Base-by-base conservation (phyloP, 176 grass and related monocot genomes). In the Phoenix dactylifera region DNA sequence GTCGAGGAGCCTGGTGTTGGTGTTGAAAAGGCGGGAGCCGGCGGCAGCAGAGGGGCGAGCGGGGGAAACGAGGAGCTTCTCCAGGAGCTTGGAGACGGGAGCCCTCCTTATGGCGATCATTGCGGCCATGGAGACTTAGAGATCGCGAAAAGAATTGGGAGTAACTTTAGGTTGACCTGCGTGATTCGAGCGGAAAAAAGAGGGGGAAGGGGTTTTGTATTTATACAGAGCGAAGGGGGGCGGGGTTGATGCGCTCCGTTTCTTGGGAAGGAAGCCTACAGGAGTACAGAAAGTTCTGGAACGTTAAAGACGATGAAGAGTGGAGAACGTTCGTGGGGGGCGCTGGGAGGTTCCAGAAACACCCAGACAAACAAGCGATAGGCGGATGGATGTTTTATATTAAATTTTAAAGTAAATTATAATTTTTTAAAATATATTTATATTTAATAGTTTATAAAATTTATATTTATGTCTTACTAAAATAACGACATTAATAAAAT, bases 231-330 rank as follows among this genome's bases (percentile, higher is more conserved):
- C 1, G 22, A 23, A 15, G 0, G 51, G 0, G 51, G 28, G 28
- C 28, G 1, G 28, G 0, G 28, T 30, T 1, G 5, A 30, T 30
- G 28, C 28, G 28, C 4, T 30, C 28, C 28, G 28, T 74, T 72
- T 74, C 83, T 81, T 86, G 83, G 30, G 22, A 3, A 69, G 67
- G 83, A 26, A 70, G 79, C 58, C 68, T 68, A 19, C 69, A 87
- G 66, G 48, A 51, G 25, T 80, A 64, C 44, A 73, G 88, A 87
- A 84, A 26, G 2, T 87, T 87, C 79, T 28, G 14, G 88, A 83
- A 59, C 16, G 12, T 1, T 7, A 7, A 30, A 6, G 6, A 30
- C 1, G 28, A 30, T 30, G 22, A n/a, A 60, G 3, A 1, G 16
- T 2, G 60, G 26, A 1, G 83, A 91, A 80, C 52, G 49, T 72